Base-by-base conservation (phyloP, 768 basidiomycete species). In the Boletus sp. region DNA sequence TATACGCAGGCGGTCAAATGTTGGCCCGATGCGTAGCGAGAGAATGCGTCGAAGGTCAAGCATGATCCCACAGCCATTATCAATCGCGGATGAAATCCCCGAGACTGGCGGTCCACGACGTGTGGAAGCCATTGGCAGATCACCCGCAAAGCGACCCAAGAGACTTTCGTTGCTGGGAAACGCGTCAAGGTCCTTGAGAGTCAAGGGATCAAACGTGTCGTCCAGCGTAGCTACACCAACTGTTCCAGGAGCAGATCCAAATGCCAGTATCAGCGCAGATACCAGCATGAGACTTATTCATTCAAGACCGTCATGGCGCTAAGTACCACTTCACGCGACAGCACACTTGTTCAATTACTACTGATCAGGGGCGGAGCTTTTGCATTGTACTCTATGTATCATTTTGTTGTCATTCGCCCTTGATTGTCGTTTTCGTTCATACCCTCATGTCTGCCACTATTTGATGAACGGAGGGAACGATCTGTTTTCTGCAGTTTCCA, bases 11-110 rank as follows among this genome's bases (percentile, higher is more conserved):
- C 79, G 86, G 37, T 93, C 91, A 23, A 86, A 85, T 61, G 80
- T 90, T 53, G 91, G 90, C 5, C 80, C 87, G n/a, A 64, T 84
- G 67, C 83, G 91, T 34, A 78, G 74, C 55, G 91, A 93, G 68
- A 89, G 88, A 68, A 72, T 73, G 14, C 76, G 89, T 55, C 76
- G 91, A 54, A 79, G 90, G 53, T 91, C 90, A 37, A 93, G 91
- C 64, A 71, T 90, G 76, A 88, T 93, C 56, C 86, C 86, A n/a
- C 82, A 83, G 57, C 77, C 83, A 46, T 79, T 82, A 15, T 75
- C 79, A n/a, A 72, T 66, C 40, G 66, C 65, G 25, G 73, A 69
- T 33, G 79, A 80, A 25, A 63, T 65, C 7, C 34, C 51, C 15
- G 63, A 75, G 55, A 67, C 60, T 34, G 49, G 48, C 17, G 74